Evolutionary conservation across 495 filamentous ascomycete species (phyloP), one percentile per base, ranked within the genome.

Genomic region (Annulohypoxylon nitens): DNA sequence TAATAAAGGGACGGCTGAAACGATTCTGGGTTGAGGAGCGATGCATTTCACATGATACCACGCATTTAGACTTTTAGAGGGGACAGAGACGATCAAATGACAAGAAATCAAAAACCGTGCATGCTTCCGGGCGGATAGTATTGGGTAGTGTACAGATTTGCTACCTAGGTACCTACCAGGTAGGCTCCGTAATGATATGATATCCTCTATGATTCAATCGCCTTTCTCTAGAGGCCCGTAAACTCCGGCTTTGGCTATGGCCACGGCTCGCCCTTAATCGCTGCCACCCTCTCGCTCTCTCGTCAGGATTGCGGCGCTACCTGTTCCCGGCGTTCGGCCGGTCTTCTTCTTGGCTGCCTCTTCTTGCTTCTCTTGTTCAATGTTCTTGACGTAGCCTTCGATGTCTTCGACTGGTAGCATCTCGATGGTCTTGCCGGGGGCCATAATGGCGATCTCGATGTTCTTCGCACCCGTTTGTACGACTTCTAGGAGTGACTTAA

Each of bases 401-500:
- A 99, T 98, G 67, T 96, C 93, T 82, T 98, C 97, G 53, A 95
- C 90, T 8, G 93, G 92, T 70, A 99, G 87, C 93, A 98, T 95
- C 88, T 98, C 97, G 63, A 99, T 86, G 12, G 85, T 76, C 85
- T 96, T 92, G 53, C 93, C 95, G n/a, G 96, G 93, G 26, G 94
- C 92, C 96, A 99, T 98, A 80, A 99, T 92, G 34, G 96, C 96
- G 74, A 99, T 97, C 84, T 99, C 96, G 77, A 99, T 99, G 81
- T 99, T 99, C 89, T 99, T 99, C 30, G 96, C 97, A 55, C 96
- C 96, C 12, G 96, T 99, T 80, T 99, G 96, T 66, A 99, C 96
- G 58, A 99, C 96, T 84, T 99, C 96, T 73, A 99, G 85, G 71
- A 99, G 87, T 48, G 95, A 98, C 87, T 98, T 98, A 86, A 98